Conservation (phyloP, 768 basidiomycete species). For the Pleurotus pulmonarius region DNA sequence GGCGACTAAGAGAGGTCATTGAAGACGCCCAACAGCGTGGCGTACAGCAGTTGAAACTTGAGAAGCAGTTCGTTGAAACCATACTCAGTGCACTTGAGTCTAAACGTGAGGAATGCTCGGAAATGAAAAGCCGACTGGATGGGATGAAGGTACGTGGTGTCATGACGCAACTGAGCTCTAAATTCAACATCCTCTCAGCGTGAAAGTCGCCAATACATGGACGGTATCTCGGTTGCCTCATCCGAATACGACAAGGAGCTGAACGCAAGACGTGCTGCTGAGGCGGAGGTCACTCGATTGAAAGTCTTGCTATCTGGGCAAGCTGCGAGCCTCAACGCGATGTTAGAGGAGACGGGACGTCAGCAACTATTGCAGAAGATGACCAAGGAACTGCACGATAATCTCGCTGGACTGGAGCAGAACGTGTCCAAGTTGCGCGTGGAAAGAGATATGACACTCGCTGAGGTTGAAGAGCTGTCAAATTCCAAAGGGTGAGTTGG, state of each 20-base stretch:
- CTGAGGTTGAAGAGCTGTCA: conserved; percentile 90
- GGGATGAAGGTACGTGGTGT: conserved; percentile 71
- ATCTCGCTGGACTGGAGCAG: conserved; percentile 73
- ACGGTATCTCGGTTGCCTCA: conserved; percentile 89
- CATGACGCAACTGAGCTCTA: neutral
- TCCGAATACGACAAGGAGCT: conserved; percentile 93
- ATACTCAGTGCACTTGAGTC: conserved; percentile 66
- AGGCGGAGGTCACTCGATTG: conserved; percentile 86
- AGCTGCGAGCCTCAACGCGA: conserved; percentile 78
- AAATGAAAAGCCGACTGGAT: conserved; percentile 76
- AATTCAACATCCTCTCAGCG: conserved; percentile 45
- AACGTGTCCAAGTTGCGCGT: conserved; percentile 85
- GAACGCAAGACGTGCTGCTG: conserved; percentile 82
- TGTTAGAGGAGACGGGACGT: conserved; percentile 73
- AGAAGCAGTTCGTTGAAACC: conserved; percentile 68
- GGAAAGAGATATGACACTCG: conserved; percentile 87
- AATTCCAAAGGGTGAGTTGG: conserved; percentile 62
- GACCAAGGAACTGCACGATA: conserved; percentile 74
- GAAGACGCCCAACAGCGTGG: conserved; percentile 57
- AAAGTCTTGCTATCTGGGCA: conserved; percentile 87
- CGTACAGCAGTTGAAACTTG: conserved; percentile 61
- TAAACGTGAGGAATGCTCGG: conserved; percentile 52
- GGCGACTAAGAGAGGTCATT: conserved; percentile 56
- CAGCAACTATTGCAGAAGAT: conserved; percentile 79
- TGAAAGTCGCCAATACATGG: conserved; percentile 87